phyloP scores from a whole-genome alignment of 2,329 filamentous ascomycete species.

The Elsinoe ampelina region DNA sequence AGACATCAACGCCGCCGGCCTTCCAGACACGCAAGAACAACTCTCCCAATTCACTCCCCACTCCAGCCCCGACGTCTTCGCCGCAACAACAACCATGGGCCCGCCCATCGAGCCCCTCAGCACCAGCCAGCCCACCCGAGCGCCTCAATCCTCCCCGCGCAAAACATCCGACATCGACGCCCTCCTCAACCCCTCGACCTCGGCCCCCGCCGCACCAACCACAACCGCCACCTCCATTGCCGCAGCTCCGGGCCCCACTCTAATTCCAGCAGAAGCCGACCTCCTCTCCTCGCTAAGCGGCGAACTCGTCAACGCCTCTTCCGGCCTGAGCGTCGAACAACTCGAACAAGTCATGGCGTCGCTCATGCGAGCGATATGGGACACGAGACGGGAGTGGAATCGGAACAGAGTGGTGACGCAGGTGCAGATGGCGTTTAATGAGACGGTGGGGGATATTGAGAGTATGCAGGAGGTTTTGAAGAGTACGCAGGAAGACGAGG shows the following conservation, averaged over 20 bases:
- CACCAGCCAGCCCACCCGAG: slow-evolving; percentile 14
- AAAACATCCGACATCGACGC: slow-evolving; percentile 27
- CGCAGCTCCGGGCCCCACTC: slow-evolving; percentile 10
- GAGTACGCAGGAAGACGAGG: slow-evolving; percentile 30
- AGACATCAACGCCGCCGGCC: slow-evolving; percentile 40
- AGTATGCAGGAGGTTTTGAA: slow-evolving; percentile 37
- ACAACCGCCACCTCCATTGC: slow-evolving; percentile 10
- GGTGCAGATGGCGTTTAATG: slow-evolving; percentile 65
- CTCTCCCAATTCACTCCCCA: slow-evolving; percentile 29
- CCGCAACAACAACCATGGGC: slow-evolving; percentile 19
- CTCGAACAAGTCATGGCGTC: slow-evolving; percentile 86
- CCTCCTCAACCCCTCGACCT: slow-evolving; percentile 30
- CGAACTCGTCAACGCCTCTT: slow-evolving; percentile 57
- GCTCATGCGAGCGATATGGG: slow-evolving; percentile 87
- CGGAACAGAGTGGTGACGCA: slow-evolving; percentile 59
- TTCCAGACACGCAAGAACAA: slow-evolving; percentile 54
- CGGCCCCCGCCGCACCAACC: not conserved
- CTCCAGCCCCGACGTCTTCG: slow-evolving; percentile 26
- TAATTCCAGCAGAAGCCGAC: slow-evolving; percentile 37
- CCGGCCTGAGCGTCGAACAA: slow-evolving; percentile 81
- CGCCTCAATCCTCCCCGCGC: slow-evolving; percentile 1
- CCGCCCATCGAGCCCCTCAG: slow-evolving; percentile 22
- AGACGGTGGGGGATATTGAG: slow-evolving; percentile 60
- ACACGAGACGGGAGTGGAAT: slow-evolving; percentile 70
- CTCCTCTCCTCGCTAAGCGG: slow-evolving; percentile 51